Base-by-base conservation (phyloP, 139 green algal genomes). In the Chlamydomonas asymmetrica region DNA sequence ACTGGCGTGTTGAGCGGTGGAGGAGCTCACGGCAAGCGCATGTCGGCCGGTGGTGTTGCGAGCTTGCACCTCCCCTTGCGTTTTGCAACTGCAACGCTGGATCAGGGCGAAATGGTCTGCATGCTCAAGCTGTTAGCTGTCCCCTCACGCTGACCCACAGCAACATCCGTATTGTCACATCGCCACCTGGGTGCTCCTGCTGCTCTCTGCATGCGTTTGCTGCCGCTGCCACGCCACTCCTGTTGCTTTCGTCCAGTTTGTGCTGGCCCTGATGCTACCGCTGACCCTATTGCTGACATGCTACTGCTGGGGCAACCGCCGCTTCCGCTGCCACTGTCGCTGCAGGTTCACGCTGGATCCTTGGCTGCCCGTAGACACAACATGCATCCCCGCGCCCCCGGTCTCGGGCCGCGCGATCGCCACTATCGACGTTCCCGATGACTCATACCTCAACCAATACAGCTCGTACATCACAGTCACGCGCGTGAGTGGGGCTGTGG, bases 321-420 rank as follows among this genome's bases (percentile, higher is more conserved):
- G 2, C n/a, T 7, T n/a, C n/a, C n/a, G n/a, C n/a, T n/a, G n/a
- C n/a, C n/a, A n/a, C 66, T 67, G 34, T 10, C 25, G 4, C 3
- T 25, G 27, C 45, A 71, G 75, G 37, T 57, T 77, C 4, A 45
- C 38, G 0, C 38, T 70, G 10, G 79, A 84, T 57, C 83, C 83
- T 27, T 88, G 79, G 79, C 50, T 84, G n/a, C 66, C 71, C 1
- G 31, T 72, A 4, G 83, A 88, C 63, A 83, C 76, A 7, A 7
- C 0, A 0, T 25, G 49, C 48, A 50, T 18, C 66, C 4, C 66
- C 40, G 22, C 3, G 6, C 40, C 43, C 41, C 32, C 37, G 5
- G 32, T 16, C 25, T 29, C 4, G 34, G 9, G 5, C 10, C 29
- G 27, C 34, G 60, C 34, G 6, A 18, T 7, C 34, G 60, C 4